Evolutionary conservation across 495 filamentous ascomycete species (phyloP), one percentile per base, ranked within the genome.

Genomic region (Paragyromitra xinjiangensis): DNA sequence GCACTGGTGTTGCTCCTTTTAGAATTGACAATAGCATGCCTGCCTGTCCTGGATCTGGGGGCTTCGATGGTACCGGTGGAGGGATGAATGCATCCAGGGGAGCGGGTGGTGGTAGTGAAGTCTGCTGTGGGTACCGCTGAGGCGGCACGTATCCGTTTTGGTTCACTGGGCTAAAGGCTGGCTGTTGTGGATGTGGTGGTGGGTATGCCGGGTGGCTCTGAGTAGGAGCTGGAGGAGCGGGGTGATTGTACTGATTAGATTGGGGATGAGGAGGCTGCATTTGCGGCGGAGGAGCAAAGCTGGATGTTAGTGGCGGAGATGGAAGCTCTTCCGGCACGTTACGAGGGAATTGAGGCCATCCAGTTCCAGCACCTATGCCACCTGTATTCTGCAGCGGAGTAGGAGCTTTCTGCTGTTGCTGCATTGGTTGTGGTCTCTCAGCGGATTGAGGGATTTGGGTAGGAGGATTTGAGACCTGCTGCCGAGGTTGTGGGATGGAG

Each of bases 201-300:
- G 71, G 39, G 88, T 78, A 88, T 87, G 59, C 83, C 84, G 0
- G 92, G 92, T 81, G 85, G 80, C 61, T 85, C 92, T 16, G 90
- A 89, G 69, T 87, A 90, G 78, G 87, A 88, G 77, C 83, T 83
- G 24, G 88, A 88, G 50, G 84, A 89, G 0, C 77, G 90, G 29
- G 85, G 86, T 65, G 91, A 90, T 82, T 90, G 88, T 48, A 48
- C 12, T 56, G 53, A 22, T 2, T 37, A 12, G 6, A 91, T 22
- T 73, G 78, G 16, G 40, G 45, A 2, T 64, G 48, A 8, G 37
- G 7, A 42, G 65, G 51, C 19, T 11, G 37, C 62, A 59, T 51
- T 6, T 73, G 50, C 8, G 40, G 64, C 1, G 71, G 65, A 16
- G 42, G 50, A 24, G 37, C n/a, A 24, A 79, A 72, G 34, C 71